Percentiles rank a stretch among this genome's conserved stretches.
Conservation (phyloP, 805 yeast genomes). For the Saccharomycopsis selenospora region DNA sequence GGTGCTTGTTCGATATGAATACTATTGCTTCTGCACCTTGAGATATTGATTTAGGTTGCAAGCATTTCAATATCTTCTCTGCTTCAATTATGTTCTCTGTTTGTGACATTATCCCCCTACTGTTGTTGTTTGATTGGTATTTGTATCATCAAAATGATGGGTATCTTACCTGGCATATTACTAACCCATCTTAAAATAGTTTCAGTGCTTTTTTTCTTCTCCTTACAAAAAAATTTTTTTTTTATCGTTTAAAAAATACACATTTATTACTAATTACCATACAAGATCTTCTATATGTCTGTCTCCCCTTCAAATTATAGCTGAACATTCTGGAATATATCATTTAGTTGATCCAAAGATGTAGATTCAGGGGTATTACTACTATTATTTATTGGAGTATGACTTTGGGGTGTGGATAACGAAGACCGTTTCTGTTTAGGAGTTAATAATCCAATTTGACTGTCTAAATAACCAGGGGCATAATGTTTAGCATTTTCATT, state of each 20-base stretch:
- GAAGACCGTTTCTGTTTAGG: conserved; percentile 3
- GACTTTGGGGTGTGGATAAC: neutral
- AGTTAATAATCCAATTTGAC: conserved; percentile 4
- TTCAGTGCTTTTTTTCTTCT: no score
- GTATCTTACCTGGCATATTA: no score
- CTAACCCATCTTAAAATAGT: no score
- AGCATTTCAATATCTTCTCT: conserved; percentile 39
- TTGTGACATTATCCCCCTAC: neutral
- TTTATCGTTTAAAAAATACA: no score
- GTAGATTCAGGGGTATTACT: neutral
- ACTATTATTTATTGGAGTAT: neutral
- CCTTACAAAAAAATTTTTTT: no score
- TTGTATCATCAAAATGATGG: no score
- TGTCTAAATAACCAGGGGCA: conserved; percentile 21
- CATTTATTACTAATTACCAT: no score
- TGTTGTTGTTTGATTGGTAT: no score
- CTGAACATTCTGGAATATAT: conserved; percentile 8
- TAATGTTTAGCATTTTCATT: conserved; percentile 15
- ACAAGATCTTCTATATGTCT: no score
- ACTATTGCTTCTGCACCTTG: conserved; percentile 93
- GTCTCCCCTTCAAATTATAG: no score
- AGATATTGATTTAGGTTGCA: conserved; percentile 51
- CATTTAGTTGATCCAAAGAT: conserved; percentile 10
- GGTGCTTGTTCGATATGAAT: conserved; percentile 56
- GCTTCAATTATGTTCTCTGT: conserved; percentile 40